Evolutionary conservation across 2,329 filamentous ascomycete genomes (phyloP), one percentile per base, ranked within the genome.

Genomic region (Aspergillus pseudonomiae): DNA sequence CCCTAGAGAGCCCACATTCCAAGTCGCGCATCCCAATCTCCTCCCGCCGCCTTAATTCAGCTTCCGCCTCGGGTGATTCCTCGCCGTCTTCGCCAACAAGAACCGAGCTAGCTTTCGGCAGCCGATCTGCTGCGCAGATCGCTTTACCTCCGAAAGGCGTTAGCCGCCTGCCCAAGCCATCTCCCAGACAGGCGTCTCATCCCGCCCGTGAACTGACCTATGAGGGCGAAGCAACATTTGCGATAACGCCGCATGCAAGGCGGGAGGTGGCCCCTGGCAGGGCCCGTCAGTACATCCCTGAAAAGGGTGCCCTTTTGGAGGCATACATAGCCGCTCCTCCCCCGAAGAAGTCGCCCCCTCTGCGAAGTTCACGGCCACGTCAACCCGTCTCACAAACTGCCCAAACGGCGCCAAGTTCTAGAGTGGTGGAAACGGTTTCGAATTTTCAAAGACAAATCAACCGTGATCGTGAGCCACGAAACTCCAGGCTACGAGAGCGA

Each of bases 341-440:
- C 21, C 87, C 91, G 0, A 92, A 91, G 73, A 84, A 89, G 39
- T 96, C 93, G 1, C 92, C 93, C 4, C 88, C 90, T 11, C 80
- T 96, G 56, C 87, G 93, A 73, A 95, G 91, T 73, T 95, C 92
- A 48, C 85, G 92, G 48, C 91, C 92, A n/a, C 85, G 92, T 58
- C 89, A 92, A 72, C 89, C 91, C 10, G 89, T 96, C 26, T 92
- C 91, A 11, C 83, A 87, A 60, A 90, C 90, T n/a, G 86, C 86
- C 2, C 91, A 90, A n/a, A 83, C 89, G 36, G 87, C 89, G 60
- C 91, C 90, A 41, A 86, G 89, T 62, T 86, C 89, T 70, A 90
- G 85, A 74, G 85, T 87, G 56, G 82, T 85, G 5, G 89, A 91
- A 63, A 83, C 84, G 55, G 82, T 87, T 66, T 80, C 77, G 36